Evolutionary conservation across 2,329 filamentous ascomycete genomes (phyloP), one percentile per base, ranked within the genome.

Genomic region (Apiospora sp.): DNA sequence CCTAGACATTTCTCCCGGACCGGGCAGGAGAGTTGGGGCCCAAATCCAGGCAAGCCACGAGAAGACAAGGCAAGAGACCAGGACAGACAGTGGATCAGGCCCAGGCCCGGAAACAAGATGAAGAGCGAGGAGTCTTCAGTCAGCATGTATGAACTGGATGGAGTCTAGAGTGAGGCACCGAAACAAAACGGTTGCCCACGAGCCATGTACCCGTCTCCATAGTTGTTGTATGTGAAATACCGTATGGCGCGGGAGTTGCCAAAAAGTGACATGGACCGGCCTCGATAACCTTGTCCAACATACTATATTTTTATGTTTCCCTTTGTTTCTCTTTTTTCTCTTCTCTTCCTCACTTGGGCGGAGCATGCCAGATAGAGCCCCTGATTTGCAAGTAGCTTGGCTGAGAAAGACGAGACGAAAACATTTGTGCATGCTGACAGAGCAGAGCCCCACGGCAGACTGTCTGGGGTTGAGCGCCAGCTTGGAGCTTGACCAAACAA

Each of bases 311-410:
- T 58, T 34, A 19, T 30, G 12, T 10, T 22, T 13, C 16, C 37
- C 30, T n/a, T 61, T 10, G 30, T 61, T n/a, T 68, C 16, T 30
- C 54, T n/a, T 3, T 4, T 27, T 10, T 37, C 30, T 22, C n/a
- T 34, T 34, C 54, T n/a, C 7, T 22, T 27, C 16, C 54, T n/a
- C n/a, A 8, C 54, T 61, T 24, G 46, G 43, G 69, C 54, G 37
- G 69, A 54, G 67, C 37, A 41, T 41, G 37, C 67, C 69, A 67
- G 37, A 44, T 67, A 30, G 41, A 71, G 51, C 69, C 69, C 51
- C 51, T 71, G 69, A 71, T 71, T 41, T 58, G 51, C 69, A 12
- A 27, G 16, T 71, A 71, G 68, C 34, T 12, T 61, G 5, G 16
- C 2, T 22, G 54, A 30, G 16, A 61, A 61, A 61, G 54, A 61